Base-by-base conservation (phyloP, 2,329 filamentous ascomycete species). In the Exserohilum turcica region DNA sequence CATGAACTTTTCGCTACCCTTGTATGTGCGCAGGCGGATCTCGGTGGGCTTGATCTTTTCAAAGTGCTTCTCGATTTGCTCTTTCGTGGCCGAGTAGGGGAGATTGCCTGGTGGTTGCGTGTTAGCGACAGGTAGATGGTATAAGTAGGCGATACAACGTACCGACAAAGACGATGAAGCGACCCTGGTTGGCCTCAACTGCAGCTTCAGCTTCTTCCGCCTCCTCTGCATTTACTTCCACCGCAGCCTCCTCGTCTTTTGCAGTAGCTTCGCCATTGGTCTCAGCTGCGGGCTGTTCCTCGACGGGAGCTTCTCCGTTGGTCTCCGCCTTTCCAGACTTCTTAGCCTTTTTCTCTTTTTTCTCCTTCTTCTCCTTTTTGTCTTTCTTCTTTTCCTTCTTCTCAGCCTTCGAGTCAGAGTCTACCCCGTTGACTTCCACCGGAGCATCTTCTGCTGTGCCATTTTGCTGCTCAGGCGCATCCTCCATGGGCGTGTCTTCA, bases 121-220 rank as follows among this genome's bases (percentile, higher is more conserved):
- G 54, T 58, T 49, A 49, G 39, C 21, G 32, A 43, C 15, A 36
- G 39, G 53, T 13, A 18, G 8, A 10, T 7, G 18, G 27, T 2
- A 5, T 18, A 2, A 9, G 5, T 3, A 8, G 5, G 2, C 13
- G 9, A 21, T 3, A 13, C 27, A 2, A 63, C 77, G 18, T 77
- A 85, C 85, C 88, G 60, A 93, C 86, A 76, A 94, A 94, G 66
- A 88, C 84, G 56, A 92, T 91, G 78, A 91, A 91, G 55, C 88
- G 83, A 13, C 79, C 73, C 53, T 80, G 80, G 24, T 54, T 79
- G 52, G 52, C 51, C 13, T 54, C 40, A 8, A 54, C 40, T 40
- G 46, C 51, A 13, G 46, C 51, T 33, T 54, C 15, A 13, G 46
- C 63, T 24, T 61, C 56, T 28, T 56, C 53, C 24, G 57, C 57